Conservation (phyloP, 176 grass and related monocot species). For the Olyra latifolia region DNA sequence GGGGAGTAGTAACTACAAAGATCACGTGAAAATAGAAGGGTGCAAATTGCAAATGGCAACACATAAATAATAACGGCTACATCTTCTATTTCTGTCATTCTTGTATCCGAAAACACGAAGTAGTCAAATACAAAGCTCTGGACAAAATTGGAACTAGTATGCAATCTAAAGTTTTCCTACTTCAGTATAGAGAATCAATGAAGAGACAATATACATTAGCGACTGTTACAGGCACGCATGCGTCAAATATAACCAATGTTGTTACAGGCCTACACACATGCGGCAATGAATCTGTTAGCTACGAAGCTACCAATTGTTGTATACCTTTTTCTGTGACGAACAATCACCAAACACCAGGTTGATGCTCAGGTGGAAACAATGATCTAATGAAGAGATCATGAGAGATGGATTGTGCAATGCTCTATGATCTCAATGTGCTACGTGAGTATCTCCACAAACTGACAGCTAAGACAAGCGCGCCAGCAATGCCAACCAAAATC, state of each 20-base stretch:
- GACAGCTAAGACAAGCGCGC: conserved; percentile 68
- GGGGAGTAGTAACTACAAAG: no score
- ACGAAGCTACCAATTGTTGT: conserved; percentile 28
- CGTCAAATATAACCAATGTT: conserved; percentile 12
- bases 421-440: conserved; percentile 59
- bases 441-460: conserved; percentile 95
- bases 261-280: conserved; percentile 27
- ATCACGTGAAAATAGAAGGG: not conserved
- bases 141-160: conserved; percentile 25
- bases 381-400: not conserved
- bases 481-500: conserved; percentile 84
- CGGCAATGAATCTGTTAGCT: conserved; percentile 52
- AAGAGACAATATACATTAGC: conserved; percentile 7
- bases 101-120: not conserved
- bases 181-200: conserved; percentile 35
- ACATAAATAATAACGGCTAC: not conserved
- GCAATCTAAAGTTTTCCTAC: not conserved
- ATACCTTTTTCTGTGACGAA: conserved; percentile 25
- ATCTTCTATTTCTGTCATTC: not conserved
- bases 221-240: conserved; percentile 33
- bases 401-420: not conserved
- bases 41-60: not conserved
- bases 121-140: not conserved
- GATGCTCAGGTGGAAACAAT: conserved; percentile 20
- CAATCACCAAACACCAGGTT: conserved; percentile 14